Evolutionary conservation across 2,329 filamentous ascomycete genomes (phyloP).

Genomic region (Aureobasidium sp.): DNA sequence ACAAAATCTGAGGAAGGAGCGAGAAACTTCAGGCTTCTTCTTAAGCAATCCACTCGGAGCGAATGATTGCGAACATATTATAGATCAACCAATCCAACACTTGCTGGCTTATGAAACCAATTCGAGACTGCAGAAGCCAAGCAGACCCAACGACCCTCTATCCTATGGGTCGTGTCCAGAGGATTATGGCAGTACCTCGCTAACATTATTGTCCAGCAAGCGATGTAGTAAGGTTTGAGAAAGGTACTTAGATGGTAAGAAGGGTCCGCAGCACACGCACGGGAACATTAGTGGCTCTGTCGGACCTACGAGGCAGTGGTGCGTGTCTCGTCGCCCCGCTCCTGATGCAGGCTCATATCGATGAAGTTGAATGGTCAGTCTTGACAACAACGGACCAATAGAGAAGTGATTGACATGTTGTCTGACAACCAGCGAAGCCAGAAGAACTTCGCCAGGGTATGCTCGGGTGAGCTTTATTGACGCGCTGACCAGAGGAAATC

Average conservation of each 20-base stretch:
- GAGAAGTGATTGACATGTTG: not conserved
- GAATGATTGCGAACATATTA: not conserved
- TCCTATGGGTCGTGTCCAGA: not conserved
- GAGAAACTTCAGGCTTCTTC: not conserved
- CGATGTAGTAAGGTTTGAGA: not conserved
- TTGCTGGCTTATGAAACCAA: not conserved
- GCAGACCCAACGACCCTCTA: not conserved
- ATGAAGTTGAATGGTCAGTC: not conserved
- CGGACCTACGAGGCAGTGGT: not conserved
- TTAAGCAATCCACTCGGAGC: not conserved
- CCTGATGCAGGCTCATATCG: not conserved
- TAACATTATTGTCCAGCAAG: not conserved
- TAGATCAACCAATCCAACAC: not conserved
- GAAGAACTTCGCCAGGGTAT: not conserved
- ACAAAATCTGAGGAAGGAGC: not conserved
- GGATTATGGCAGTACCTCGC: not conserved
- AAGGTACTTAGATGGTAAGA: not conserved
- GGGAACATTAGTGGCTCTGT: not conserved
- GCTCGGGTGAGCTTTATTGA: not conserved
- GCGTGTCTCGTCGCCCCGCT: not conserved
- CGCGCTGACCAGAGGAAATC: not conserved
- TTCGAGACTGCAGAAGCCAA: not conserved
- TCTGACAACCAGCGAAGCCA: not conserved
- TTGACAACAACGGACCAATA: not conserved
- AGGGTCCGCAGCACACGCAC: not conserved